Evolutionary conservation across 2,329 filamentous ascomycete species (phyloP).

Genomic region (Elsinoe arachidis): DNA sequence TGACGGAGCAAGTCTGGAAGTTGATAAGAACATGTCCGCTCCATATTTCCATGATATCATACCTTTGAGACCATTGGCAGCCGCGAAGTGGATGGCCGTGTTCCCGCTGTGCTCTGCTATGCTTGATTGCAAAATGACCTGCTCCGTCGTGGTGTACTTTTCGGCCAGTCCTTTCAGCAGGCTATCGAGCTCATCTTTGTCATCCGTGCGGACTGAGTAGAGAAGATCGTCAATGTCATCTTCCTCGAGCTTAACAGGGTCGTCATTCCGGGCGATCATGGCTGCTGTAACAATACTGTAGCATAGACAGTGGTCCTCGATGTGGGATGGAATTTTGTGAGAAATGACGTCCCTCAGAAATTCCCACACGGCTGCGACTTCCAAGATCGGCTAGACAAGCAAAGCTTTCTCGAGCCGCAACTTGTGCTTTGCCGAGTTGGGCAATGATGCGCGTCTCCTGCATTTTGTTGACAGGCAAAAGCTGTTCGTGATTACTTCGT

Average conservation of each 20-base stretch:
- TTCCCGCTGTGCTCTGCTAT: constrained; percentile 70
- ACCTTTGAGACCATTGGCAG: constrained; percentile 82
- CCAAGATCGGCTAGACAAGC: neutral
- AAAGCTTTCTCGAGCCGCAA: neutral
- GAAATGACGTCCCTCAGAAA: constrained; percentile 5
- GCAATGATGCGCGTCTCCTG: neutral
- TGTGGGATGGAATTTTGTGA: constrained; percentile 8
- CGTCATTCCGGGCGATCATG: neutral
- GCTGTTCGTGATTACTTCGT: neutral
- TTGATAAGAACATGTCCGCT: neutral
- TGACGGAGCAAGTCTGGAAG: constrained; percentile 17
- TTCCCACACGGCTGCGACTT: neutral
- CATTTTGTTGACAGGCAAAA: neutral
- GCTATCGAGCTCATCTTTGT: constrained; percentile 57
- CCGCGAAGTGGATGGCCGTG: constrained; percentile 77
- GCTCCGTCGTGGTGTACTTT: constrained; percentile 50
- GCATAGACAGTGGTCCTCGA: neutral
- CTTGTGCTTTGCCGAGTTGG: neutral
- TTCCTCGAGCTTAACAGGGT: constrained; percentile 11
- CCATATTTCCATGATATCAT: neutral
- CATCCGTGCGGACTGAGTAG: constrained; percentile 74
- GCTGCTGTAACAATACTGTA: neutral
- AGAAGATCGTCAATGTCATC: constrained; percentile 88
- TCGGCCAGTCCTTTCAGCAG: constrained; percentile 52
- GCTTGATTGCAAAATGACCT: constrained; percentile 60